Base-by-base conservation (phyloP, 352 stramenopile genomes). In the Phytopythium montanum region DNA sequence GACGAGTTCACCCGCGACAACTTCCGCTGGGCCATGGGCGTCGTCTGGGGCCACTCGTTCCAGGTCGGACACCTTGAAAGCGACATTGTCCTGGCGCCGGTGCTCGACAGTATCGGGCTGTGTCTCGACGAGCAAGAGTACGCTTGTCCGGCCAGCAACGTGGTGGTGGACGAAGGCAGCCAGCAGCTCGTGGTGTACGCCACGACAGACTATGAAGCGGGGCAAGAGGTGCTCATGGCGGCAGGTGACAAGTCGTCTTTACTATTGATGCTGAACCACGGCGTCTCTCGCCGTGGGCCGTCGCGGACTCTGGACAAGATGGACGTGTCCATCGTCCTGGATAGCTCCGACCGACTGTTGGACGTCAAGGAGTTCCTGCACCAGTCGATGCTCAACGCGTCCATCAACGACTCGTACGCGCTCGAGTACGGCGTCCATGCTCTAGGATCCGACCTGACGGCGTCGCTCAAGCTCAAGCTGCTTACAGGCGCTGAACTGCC, bases 261-360 rank as follows among this genome's bases (percentile, higher is more conserved):
- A 31, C 63, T 82, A 16, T 54, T 79, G 53, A 79, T 85, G 75
- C 63, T 78, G 16, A 85, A 79, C 58, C 56, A 85, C 44, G 75
- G 75, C 12, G 69, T 85, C 54, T 57, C 68, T 5, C 68, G 68
- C 10, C 34, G 49, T 1, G 28, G 34, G 38, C 51, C 66, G 34
- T 71, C 63, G 13, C 36, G 23, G 2, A 59, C 61, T 31, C 48
- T 78, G 25, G 75, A 85, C 53, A 72, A 76, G 42, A 10, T 85
- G n/a, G 72, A 85, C 31, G 49, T 85, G 7, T 67, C 75, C 21
- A 76, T 85, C 38, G 63, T 72, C 0, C 31, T 85, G 39, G 75
- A 85, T 31, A 57, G 63, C 0, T 61, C 66, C 13, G 75, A 85
- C 28, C 23, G 57, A 19, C 63, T 85, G 9, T 63, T 65, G 4